Conservation (phyloP, 2,329 filamentous ascomycete genomes). For the Pseudopithomyces maydicus region DNA sequence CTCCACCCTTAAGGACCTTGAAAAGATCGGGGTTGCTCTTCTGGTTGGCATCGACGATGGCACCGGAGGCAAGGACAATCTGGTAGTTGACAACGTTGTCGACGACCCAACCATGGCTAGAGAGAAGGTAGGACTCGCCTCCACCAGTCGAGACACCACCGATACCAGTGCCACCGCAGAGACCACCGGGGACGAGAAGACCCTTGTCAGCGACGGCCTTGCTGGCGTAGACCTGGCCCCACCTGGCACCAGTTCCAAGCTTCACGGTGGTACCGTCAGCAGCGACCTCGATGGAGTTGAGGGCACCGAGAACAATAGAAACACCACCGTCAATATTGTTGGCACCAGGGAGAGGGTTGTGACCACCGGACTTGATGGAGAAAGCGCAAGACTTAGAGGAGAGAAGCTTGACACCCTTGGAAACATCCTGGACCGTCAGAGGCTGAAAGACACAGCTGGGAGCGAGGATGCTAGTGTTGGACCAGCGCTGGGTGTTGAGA, state of each 20-base stretch:
- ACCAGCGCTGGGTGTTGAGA: constrained; percentile 8
- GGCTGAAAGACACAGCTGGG: constrained; percentile 9
- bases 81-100: constrained; percentile 30
- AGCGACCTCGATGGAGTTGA: not conserved
- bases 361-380: constrained; percentile 8
- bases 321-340: constrained; percentile 12
- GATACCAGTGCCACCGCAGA: not conserved
- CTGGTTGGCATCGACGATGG: constrained; percentile 7
- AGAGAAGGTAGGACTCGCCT: too few relatives aligned
- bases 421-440: not conserved
- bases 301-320: constrained; percentile 7
- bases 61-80: constrained; percentile 49
- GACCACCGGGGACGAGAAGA: not conserved
- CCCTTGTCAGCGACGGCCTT: not conserved
- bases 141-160: not conserved
- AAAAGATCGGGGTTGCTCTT: too few relatives aligned
- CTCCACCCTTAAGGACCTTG: constrained; percentile 34
- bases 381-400: not conserved
- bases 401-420: constrained; percentile 1
- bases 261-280: not conserved
- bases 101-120: too few relatives aligned
- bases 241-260: not conserved
- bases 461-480: constrained; percentile 1
- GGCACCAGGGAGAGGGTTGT: constrained; percentile 1
- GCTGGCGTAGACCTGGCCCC: not conserved